phyloP scores from a whole-genome alignment of 108 stramenopile genomes.

The Cyclotella sp. region DNA sequence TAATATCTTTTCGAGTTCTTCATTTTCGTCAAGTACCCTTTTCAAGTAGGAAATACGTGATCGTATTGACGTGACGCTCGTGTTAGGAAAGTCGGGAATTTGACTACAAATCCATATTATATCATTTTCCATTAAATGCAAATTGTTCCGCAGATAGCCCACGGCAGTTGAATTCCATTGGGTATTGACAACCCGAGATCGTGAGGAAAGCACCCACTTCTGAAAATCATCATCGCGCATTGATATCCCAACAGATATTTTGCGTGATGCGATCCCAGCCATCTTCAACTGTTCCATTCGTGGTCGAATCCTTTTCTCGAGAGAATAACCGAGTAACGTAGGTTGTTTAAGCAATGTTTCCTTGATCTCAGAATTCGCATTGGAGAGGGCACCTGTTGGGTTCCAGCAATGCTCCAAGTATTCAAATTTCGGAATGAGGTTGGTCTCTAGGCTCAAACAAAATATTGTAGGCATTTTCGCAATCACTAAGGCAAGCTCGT shows the following conservation, averaged over 20 bases:
- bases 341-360: constrained; percentile 66
- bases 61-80: constrained; percentile 3
- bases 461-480: constrained; percentile 77
- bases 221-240: constrained; percentile 70
- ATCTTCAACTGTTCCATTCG: constrained; percentile 63
- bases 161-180: constrained; percentile 20
- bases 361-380: constrained; percentile 33
- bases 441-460: constrained; percentile 55
- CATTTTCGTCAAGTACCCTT: not conserved
- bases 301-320: constrained; percentile 71
- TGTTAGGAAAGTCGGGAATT: constrained; percentile 1
- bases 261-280: constrained; percentile 50
- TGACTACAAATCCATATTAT: constrained; percentile 12
- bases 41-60: constrained; percentile 22
- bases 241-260: constrained; percentile 74
- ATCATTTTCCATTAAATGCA: constrained; percentile 25
- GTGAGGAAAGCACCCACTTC: constrained; percentile 60
- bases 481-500: constrained; percentile 59
- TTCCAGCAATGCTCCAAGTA: constrained; percentile 57
- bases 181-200: not conserved
- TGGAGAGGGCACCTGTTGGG: constrained; percentile 5
- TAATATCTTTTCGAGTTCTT: constrained; percentile 20
- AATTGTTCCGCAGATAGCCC: constrained; percentile 13
- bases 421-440: constrained; percentile 72
- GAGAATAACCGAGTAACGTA: constrained; percentile 78